Evolutionary conservation across 441 rosid genomes (phyloP), one percentile per base, ranked within the genome.

Genomic region (Pelargonium citronellum): DNA sequence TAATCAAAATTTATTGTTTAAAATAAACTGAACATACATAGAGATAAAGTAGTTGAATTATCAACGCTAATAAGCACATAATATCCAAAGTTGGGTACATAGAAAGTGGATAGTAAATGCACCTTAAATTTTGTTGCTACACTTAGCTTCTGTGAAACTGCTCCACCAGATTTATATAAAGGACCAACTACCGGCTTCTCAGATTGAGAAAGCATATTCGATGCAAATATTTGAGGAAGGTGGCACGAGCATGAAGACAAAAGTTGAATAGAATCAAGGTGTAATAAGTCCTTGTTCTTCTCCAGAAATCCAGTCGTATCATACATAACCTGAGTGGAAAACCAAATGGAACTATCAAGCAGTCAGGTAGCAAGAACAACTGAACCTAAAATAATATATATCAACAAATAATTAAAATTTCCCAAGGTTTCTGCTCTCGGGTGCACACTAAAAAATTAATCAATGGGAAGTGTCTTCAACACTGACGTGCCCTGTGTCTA

Each of bases 81-180:
- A 57, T 19, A 15, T 57, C 19, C 1, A 7, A 39, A 62, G 15
- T 64, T 69, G 15, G 9, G 22, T 66, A 22, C 16, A 37, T 20
- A 68, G 13, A 67, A 65, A 13, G 68, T 51, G 43, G 60, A 73
- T 71, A 67, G 43, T n/a, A 69, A 5, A 39, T 39, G 43, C 12
- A 95, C 99, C 99, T 95, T 95, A 78, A 95, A 95, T 75, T 95
- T 95, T 19, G 95, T 88, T 22, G 92, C 88, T 67, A 92, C 98
- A 70, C 99, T 95, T 72, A 88, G 86, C 83, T 91, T 88, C 76
- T 92, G 99, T 66, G 95, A 92, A 79, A 92, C 97, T 77, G 99
- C 99, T 68, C 98, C 98, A 69, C 97, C 99, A 67, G 95, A 87
- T 86, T 89, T 95, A 79, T 91, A 83, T 75, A 87, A 74, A 77